Evolutionary conservation across 192 early-diverging fungal genomes (phyloP).

Genomic region (Backusella sp.): DNA sequence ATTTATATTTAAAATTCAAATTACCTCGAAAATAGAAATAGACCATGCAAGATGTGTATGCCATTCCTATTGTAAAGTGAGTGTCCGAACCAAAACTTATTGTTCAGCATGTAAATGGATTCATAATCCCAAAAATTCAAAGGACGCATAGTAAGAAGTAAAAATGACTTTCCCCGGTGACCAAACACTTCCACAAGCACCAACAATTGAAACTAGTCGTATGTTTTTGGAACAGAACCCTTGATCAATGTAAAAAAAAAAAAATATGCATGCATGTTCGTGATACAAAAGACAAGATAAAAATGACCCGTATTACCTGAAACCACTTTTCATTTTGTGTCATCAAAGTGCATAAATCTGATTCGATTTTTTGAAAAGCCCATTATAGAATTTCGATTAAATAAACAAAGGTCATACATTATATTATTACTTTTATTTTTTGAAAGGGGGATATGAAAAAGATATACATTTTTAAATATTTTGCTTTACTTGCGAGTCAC

Average conservation of each 20-base stretch:
- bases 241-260: not conserved
- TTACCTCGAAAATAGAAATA: not conserved
- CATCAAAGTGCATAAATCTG: not conserved
- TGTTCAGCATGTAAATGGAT: too few relatives aligned
- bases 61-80: too few relatives aligned
- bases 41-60: too few relatives aligned
- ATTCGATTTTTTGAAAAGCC: too few relatives aligned
- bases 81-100: too few relatives aligned
- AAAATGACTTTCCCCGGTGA: too few relatives aligned
- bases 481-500: conserved; percentile 2
- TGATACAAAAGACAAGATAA: not conserved
- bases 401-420: not conserved
- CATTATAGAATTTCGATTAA: not conserved
- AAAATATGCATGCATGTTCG: not conserved
- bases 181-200: too few relatives aligned
- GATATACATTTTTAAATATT: not conserved
- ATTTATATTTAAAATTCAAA: not conserved
- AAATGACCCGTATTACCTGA: not conserved
- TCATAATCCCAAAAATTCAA: too few relatives aligned
- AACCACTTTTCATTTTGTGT: not conserved
- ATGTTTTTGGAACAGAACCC: too few relatives aligned
- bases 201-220: too few relatives aligned
- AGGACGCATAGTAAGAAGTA: too few relatives aligned
- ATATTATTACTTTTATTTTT: not conserved
- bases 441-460: not conserved